Evolutionary conservation across 306 rosid species (phyloP), one percentile per base, ranked within the genome.

Genomic region (Leucaena leucocephala): DNA sequence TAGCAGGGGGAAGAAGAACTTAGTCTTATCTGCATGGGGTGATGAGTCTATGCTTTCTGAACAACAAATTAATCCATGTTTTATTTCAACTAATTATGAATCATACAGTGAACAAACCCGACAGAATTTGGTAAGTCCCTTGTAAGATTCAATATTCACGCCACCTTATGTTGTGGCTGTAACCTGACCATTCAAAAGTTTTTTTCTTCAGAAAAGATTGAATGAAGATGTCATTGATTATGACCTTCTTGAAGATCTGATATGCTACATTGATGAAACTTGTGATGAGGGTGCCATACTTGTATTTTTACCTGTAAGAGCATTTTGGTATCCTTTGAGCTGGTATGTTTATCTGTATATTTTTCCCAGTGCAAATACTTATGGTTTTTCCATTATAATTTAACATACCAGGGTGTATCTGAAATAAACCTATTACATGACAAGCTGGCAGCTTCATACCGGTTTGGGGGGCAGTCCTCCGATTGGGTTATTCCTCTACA

Each of bases 401-500:
- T 52, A 75, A 65, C 66, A 57, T 84, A 27, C 78, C 84, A 93
- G 98, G 98, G 97, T 76, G 86, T 92, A 59, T 86, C 85, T 67
- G 98, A 94, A 88, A 94, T 94, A 80, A 82, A 89, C 86, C 52
- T 80, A 43, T 86, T 94, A 75, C 84, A 82, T 48, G 97, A 94
- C 75, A 94, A 88, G 85, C 85, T 94, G 82, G 86, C 85, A 62
- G 93, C 90, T 58, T 92, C 97, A 27, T 89, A 88, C 82, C 95
- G 87, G 76, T 94, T 94, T 85, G 93, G 97, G 75, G 95, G 97
- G 77, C 90, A 79, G 22, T 90, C 97, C 87, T 88, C 97, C 71
- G 97, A 92, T 72, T 94, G 98, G 98, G 82, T 94, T 83, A 91
- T 92, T 83, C 97, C 97, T 14, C 83, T 94, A 73, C 98, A 94